Evolutionary conservation across 805 yeast genomes (phyloP).

Genomic region (Barnettozyma sucrosica): DNA sequence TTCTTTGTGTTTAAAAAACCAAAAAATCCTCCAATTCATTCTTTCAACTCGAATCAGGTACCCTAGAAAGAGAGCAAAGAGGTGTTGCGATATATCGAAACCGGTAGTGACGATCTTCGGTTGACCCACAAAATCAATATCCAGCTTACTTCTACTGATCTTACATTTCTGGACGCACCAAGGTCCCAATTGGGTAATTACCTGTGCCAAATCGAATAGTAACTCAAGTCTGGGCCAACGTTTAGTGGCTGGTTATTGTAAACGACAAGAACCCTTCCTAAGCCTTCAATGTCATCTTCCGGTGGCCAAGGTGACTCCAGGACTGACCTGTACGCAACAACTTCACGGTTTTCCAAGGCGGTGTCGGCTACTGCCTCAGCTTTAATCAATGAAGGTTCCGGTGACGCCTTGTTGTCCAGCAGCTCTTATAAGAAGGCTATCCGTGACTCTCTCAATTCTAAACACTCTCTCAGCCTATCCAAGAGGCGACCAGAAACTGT

Average conservation of each 20-base stretch:
- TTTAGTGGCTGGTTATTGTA: neutral
- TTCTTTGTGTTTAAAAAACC: neutral
- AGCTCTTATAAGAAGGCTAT: slow-evolving; percentile 41
- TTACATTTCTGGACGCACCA: no score
- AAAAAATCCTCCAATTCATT: neutral
- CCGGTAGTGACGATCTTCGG: neutral
- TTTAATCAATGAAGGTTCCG: slow-evolving; percentile 28
- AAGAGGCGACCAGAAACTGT: slow-evolving; percentile 26
- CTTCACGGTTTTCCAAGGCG: slow-evolving; percentile 39
- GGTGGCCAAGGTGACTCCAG: slow-evolving; percentile 8
- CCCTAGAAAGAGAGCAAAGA: neutral
- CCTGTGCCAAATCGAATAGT: no score
- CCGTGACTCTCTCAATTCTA: slow-evolving; percentile 35
- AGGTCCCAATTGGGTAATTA: neutral
- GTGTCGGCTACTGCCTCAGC: slow-evolving; percentile 54
- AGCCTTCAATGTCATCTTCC: neutral
- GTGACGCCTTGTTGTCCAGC: slow-evolving; percentile 33
- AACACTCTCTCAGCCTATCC: slow-evolving; percentile 28
- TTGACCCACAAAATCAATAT: no score
- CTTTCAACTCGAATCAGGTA: neutral
- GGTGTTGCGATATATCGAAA: neutral
- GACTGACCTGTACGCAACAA: slow-evolving; percentile 25
- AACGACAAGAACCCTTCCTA: neutral
- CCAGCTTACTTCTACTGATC: neutral
- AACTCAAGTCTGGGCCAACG: no score